Evolutionary conservation across 2,329 filamentous ascomycete species (phyloP), one percentile per base, ranked within the genome.

Genomic region (Ambrosiella beaveri): DNA sequence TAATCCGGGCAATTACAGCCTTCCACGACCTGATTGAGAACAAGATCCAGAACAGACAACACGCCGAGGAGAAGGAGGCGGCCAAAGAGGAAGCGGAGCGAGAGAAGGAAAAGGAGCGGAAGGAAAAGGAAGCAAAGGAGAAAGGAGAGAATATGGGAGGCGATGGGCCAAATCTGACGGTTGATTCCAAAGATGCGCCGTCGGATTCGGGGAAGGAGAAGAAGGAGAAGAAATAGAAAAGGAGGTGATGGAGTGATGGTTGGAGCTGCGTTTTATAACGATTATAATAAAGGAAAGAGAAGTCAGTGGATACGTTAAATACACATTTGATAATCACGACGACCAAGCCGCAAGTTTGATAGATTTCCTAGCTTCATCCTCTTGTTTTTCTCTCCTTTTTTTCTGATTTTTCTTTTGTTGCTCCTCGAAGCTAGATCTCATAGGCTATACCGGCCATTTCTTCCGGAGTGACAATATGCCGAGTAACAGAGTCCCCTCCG

Each of bases 1-100:
- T 97, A 75, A 97, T 98, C 72, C 81, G 93, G 62, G 93, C 93
- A 59, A 98, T 98, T 68, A 97, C 93, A 11, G 93, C 93, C 7
- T 98, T 97, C 84, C 93, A 98, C 71, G 93, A 98, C 69, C 74
- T 98, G 64, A 98, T 98, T 64, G 93, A 98, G 76, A 98, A 98
- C 77, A 98, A 98, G 80, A 96, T 97, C 64, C 91, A 97, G 75
- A 98, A 98, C 74, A 81, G 91, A 70, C 90, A 97, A 73, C 88
- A 94, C 70, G 86, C 94, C 67, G 93, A 97, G 68, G 93, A 98
- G 67, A 91, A 91, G 73, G 91, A 97, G 65, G 79, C 85, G 66
- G 88, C 88, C 74, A 88, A 89, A 67, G 82, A 84, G 54, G 77
- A 80, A 63, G 78, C 79, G 69, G 76, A 81, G 63, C 68, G 15